Base-by-base conservation (phyloP, 2,329 filamentous ascomycete species). In the Calycina herbarum region DNA sequence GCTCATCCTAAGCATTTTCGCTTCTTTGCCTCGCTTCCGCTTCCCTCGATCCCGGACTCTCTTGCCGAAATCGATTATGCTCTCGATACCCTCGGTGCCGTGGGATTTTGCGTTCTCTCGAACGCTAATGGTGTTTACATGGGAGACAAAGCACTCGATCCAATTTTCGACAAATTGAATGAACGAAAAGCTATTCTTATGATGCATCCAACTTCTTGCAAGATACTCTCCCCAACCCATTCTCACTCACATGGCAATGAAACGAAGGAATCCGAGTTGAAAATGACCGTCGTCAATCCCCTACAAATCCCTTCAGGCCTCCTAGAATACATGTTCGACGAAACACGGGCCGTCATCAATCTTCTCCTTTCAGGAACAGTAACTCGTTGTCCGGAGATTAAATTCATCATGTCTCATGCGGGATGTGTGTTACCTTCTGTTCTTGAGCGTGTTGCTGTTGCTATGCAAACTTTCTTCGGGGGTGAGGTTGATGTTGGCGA, bases 261-360 rank as follows among this genome's bases (percentile, higher is more conserved):
- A 13, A 11, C 38, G 38, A 40, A 2, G 13, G 13, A 40, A 17
- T 15, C 11, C 38, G 38, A 40, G 38, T 15, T 40, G 38, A 40
- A 17, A 40, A 40, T 40, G 38, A 17, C 35, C 35, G 35, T 38
- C 35, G 35, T 38, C 11, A 38, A 40, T 40, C 5, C 42, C 13
- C 29, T 20, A 59, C 3, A 71, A 0, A 75, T 78, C 54, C 74
- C 70, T 1, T 70, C 65, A 0, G 64, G 65, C 5, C 73, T 81
- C 4, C 76, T 82, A 35, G 80, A 82, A 66, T 85, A 85, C 73
- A 77, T 85, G 68, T 85, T 85, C 72, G 83, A 85, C 64, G 57
- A 31, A 11, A 63, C 65, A 15, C 48, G 65, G 5, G 61, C 57
- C 2, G 61, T 67, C 8, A 40, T 45, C 8, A 59, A 68, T 42